These are phyloP conservation scores for Clitopilus passeckerianus DNA, from an alignment of 768 basidiomycete species.

Conservation along the genomic window DNA sequence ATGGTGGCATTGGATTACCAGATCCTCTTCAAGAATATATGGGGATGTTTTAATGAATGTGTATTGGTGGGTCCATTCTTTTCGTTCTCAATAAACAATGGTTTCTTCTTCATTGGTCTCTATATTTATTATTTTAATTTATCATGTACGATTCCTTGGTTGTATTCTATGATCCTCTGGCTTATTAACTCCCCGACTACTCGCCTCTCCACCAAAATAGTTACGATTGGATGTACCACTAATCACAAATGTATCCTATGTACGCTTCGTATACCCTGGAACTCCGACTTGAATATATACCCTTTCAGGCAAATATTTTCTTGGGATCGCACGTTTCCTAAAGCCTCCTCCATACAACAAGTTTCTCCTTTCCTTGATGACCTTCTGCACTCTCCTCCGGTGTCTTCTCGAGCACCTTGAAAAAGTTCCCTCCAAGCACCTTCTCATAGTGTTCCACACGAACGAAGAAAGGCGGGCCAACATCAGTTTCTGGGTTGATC, in stretches of 20 bases:
- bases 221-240: neutral
- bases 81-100: neutral
- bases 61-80: neutral
- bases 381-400: conserved; percentile 34
- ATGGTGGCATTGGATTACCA: conserved; percentile 58
- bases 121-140: neutral
- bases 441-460: conserved; percentile 51
- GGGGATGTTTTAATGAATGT: neutral
- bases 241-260: neutral
- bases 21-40: conserved; percentile 9
- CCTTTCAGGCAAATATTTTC: neutral
- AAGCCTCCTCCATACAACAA: conserved; percentile 49
- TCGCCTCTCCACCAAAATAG: neutral
- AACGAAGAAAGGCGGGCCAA: conserved; percentile 63
- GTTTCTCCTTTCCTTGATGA: conserved; percentile 43
- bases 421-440: conserved; percentile 43
- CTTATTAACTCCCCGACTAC: neutral
- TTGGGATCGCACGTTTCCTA: neutral
- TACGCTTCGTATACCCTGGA: neutral
- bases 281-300: neutral
- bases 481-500: conserved; percentile 33
- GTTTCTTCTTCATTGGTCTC: neutral
- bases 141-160: neutral
- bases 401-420: conserved; percentile 46
- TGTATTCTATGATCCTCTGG: neutral